Evolutionary conservation across 495 filamentous ascomycete species (phyloP), one percentile per base, ranked within the genome.

Genomic region (Neurospora sp.): DNA sequence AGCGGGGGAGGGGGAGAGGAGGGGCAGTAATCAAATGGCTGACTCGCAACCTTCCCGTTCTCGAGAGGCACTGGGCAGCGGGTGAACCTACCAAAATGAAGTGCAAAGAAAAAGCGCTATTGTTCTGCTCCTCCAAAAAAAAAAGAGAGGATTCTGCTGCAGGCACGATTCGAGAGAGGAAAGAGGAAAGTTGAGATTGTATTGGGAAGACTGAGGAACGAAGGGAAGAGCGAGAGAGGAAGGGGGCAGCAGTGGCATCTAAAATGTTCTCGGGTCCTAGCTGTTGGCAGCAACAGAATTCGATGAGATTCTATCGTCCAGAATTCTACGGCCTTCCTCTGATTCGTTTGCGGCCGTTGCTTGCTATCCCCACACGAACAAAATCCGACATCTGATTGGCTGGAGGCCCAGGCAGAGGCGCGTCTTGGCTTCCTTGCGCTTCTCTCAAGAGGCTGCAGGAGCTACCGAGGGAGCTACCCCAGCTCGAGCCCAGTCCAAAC

Each of bases 271-370:
- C 72, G 76, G 76, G 44, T 48, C 44, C 44, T 22, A 9, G 77
- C 75, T 73, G 73, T 75, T 75, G 74, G 75, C 76, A 46, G 70
- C 42, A 71, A 69, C 41, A 78, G 76, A 73, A 78, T 82, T 82
- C 80, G 68, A 82, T 77, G 78, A 75, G 80, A 79, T 82, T 82
- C 80, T 81, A 82, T 79, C 76, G 73, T 48, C 76, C 77, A 77
- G 74, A 77, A 72, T 78, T 79, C 79, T 73, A 68, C 73, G 74
- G 61, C 70, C 71, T 79, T 77, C 78, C 73, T 74, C 69, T 81
- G 77, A 79, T 78, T 81, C 76, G 79, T 61, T 76, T 78, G 75
- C 48, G 53, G 53, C 53, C 27, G 53, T 65, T 65, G 53, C 53
- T 65, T 70, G 16, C 69, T 46, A 75, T 77, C 75, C 76, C 78